Conservation (phyloP, 495 filamentous ascomycete species). For the Cudoniella acicularis region DNA sequence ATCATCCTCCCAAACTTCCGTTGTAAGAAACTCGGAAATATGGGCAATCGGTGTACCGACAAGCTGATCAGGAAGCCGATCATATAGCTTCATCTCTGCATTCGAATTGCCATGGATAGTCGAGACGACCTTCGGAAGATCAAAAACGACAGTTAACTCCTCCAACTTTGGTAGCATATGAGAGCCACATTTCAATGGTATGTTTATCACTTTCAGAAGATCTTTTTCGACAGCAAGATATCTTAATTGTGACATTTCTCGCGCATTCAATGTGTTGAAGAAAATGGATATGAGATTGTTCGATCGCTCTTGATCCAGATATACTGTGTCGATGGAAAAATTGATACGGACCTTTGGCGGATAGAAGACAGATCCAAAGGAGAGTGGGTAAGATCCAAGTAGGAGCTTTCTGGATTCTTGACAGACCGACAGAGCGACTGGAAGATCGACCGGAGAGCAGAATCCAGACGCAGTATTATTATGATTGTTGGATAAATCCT, state of each 20-base stretch:
- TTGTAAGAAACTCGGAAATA: too few relatives aligned
- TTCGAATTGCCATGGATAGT: too few relatives aligned
- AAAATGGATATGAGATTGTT: not conserved
- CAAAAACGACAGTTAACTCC: not conserved
- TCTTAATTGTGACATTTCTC: not conserved
- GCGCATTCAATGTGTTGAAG: not conserved
- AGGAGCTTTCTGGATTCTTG: not conserved
- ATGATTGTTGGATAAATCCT: not conserved
- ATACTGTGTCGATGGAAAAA: conserved; percentile 8
- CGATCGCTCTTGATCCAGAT: not conserved
- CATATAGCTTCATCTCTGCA: too few relatives aligned
- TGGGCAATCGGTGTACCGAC: too few relatives aligned
- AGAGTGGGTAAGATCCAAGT: not conserved
- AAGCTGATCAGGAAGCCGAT: too few relatives aligned
- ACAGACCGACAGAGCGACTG: conserved; percentile 1
- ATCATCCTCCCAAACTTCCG: too few relatives aligned
- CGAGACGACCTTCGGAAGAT: not conserved
- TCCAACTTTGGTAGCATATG: not conserved
- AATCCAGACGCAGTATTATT: not conserved
- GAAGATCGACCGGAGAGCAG: not conserved
- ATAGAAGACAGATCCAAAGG: conserved; percentile 2
- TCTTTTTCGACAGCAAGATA: conserved; percentile 2
- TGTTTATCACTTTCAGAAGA: not conserved
- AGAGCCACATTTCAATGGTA: not conserved
- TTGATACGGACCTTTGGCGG: conserved; percentile 3